Conservation (phyloP, 768 basidiomycete species). For the Strobilomyces dryophilus region DNA sequence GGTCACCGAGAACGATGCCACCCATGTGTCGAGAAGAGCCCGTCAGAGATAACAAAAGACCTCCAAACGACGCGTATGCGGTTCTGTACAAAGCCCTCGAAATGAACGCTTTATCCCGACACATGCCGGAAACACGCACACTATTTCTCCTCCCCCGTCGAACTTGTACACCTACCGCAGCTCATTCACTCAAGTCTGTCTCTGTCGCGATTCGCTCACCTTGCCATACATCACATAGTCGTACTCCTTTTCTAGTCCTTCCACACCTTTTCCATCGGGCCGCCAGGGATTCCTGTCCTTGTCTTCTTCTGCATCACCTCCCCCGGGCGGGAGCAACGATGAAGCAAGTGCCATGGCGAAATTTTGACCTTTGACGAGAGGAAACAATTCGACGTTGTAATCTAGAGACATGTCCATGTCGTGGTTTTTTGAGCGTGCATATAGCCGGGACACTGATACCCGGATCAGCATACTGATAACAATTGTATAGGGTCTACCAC, state of each 20-base stretch:
- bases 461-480: constrained; percentile 4
- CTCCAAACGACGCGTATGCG: constrained; percentile 95
- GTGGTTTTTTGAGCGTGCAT: constrained; percentile 85
- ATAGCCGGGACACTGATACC: constrained; percentile 79
- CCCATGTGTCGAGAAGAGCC: constrained; percentile 92
- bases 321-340: constrained; percentile 58
- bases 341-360: constrained; percentile 87
- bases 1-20: constrained; percentile 88
- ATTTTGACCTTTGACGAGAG: constrained; percentile 59
- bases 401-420: constrained; percentile 93
- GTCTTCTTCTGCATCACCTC: constrained; percentile 58
- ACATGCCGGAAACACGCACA: constrained; percentile 42
- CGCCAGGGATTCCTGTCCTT: constrained; percentile 80
- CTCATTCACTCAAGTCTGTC: constrained; percentile 6
- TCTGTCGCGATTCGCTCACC: constrained; percentile 39
- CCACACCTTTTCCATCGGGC: constrained; percentile 76
- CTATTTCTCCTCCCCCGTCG: constrained; percentile 81
- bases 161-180: constrained; percentile 85
- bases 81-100: constrained; percentile 49
- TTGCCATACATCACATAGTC: constrained; percentile 99
- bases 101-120: constrained; percentile 1
- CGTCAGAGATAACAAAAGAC: constrained; percentile 88
- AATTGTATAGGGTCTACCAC: not conserved
- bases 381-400: constrained; percentile 90
- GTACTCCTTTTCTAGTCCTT: constrained; percentile 89